Percentiles rank a stretch among this genome's conserved stretches.
phyloP scores from a whole-genome alignment of 2,329 filamentous ascomycete genomes.

The Acarospora socialis region DNA sequence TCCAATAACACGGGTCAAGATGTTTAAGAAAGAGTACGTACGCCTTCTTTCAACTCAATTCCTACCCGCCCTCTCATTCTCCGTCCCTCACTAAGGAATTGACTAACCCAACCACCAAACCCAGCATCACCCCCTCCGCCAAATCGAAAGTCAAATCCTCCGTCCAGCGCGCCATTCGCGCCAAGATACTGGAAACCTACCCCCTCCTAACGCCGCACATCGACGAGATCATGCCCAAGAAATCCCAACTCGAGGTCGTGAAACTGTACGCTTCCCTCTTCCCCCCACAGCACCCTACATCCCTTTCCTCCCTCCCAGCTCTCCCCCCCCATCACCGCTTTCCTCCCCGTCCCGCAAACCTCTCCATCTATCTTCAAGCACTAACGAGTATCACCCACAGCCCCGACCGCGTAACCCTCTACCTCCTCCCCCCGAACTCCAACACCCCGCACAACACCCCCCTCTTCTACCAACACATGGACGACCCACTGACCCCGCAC shows the following conservation, averaged over 20 bases:
- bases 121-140: conserved; percentile 58
- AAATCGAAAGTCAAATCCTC: conserved; percentile 98
- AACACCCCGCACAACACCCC: conserved; percentile 35
- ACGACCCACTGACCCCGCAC: conserved; percentile 69
- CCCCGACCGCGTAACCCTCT: conserved; percentile 78
- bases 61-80: conserved; percentile 2
- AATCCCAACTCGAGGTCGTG: conserved; percentile 74
- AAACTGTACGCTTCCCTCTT: conserved; percentile 49
- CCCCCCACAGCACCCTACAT: not conserved
- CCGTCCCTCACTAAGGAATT: not conserved
- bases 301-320: not conserved
- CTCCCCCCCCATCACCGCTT: not conserved
- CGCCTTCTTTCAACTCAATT: not conserved
- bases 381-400: conserved; percentile 29
- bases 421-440: conserved; percentile 49
- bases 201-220: conserved; percentile 76
- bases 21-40: conserved; percentile 88
- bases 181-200: conserved; percentile 69
- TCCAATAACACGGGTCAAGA: no score
- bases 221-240: conserved; percentile 91
- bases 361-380: no score
- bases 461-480: conserved; percentile 81
- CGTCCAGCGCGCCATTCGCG: conserved; percentile 72
- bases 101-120: conserved; percentile 7
- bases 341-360: no score